Conservation (phyloP, 805 yeast species). For the Jamesozyma lodderae region DNA sequence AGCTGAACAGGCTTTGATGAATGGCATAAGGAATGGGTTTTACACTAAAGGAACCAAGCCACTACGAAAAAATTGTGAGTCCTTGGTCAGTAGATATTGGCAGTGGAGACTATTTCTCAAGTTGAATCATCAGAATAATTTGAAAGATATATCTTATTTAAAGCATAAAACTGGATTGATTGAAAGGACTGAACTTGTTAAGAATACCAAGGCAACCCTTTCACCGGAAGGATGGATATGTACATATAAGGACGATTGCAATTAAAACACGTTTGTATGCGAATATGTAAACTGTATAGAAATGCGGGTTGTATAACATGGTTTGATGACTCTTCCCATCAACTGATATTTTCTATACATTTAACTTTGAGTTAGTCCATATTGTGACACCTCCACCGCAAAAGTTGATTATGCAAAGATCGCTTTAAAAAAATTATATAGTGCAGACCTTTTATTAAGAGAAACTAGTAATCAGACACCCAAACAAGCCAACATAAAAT, state of each 20-base stretch:
- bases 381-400: too few species aligned
- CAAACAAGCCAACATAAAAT: too few species aligned
- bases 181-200: slow-evolving; percentile 28
- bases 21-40: slow-evolving; percentile 56
- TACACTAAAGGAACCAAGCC: slow-evolving; percentile 35
- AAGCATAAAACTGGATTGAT: slow-evolving; percentile 25
- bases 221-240: slow-evolving; percentile 40
- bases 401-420: too few species aligned
- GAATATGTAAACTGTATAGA: too few species aligned
- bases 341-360: too few species aligned
- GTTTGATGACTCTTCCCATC: too few species aligned
- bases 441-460: too few species aligned
- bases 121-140: not conserved
- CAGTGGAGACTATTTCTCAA: slow-evolving; percentile 19
- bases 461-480: too few species aligned
- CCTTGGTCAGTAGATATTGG: slow-evolving; percentile 18
- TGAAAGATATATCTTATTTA: slow-evolving; percentile 18
- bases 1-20: slow-evolving; percentile 34
- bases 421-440: too few species aligned
- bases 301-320: too few species aligned
- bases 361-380: too few species aligned
- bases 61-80: slow-evolving; percentile 35
- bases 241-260: slow-evolving; percentile 38
- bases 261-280: too few species aligned
- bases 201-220: slow-evolving; percentile 18